Evolutionary conservation across 1,284 basidiomycete genomes (phyloP), one percentile per base, ranked within the genome.

Genomic region (Tilletia indica): DNA sequence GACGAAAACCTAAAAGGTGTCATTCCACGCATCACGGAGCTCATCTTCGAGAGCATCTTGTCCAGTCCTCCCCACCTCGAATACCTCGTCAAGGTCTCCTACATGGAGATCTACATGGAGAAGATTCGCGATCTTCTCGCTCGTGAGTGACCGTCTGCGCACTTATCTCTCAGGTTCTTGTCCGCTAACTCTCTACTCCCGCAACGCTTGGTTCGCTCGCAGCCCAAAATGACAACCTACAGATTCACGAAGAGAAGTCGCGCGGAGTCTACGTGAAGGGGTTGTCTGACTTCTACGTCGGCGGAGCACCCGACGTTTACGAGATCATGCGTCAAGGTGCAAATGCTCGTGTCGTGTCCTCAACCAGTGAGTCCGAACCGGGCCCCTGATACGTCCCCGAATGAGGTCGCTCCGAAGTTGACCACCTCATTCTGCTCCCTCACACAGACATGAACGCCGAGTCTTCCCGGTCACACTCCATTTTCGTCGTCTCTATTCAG

Each of bases 101-200:
- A 99, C 86, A 97, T 99, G 94, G 97, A 99, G 86, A 99, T 99
- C 77, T 99, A 99, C 86, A 89, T 99, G 83, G 97, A 99, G 86
- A 90, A 91, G 77, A 95, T 99, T 80, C 90, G 96, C 72, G 97
- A 99, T 88, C 86, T 99, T 73, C 89, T 99, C 71, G 92, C 94
- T 72, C 97, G 95, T 97, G 85, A 85, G 94, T 89, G 31, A 11
- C n/a, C 16, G 36, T 5, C 12, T 34, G 0, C 3, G 36, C 38
- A 34, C 6, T 66, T 58, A 19, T 39, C 19, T 9, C 68, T 36
- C 1, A 4, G 31, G 36, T 2, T 5, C 6, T 5, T 31, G n/a
- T 25, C 21, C 31, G 34, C 12, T 39, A 51, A 14, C 2, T 48
- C 19, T 5, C 12, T 19, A 14, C 12, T 14, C 2, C 21, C n/a